Evolutionary conservation across 352 stramenopile species (phyloP).

Genomic region (Pythium grandisporangium): DNA sequence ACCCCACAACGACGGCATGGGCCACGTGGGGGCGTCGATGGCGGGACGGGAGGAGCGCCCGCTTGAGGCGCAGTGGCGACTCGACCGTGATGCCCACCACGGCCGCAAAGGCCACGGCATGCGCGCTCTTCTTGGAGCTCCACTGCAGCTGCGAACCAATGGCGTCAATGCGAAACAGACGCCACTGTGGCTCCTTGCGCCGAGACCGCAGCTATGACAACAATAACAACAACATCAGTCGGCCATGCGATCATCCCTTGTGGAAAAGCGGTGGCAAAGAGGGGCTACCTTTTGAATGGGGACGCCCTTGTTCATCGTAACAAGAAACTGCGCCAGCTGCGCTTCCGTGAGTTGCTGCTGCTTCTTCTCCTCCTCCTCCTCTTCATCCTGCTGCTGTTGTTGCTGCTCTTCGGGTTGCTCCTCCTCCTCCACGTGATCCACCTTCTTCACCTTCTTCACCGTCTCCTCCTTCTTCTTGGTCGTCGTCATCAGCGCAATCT

Average conservation of each 20-base stretch:
- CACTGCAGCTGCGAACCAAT: constrained; percentile 55
- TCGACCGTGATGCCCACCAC: constrained; percentile 28
- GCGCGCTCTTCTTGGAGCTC: constrained; percentile 39
- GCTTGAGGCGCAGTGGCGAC: constrained; percentile 29
- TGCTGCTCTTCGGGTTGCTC: too few species aligned
- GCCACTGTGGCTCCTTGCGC: constrained; percentile 37
- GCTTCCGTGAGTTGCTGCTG: constrained; percentile 31
- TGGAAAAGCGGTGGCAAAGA: too few species aligned
- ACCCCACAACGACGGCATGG: constrained; percentile 27
- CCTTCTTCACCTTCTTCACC: too few species aligned
- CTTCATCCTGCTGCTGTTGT: too few species aligned
- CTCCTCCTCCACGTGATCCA: too few species aligned
- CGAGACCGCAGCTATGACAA: constrained; percentile 19
- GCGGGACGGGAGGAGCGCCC: constrained; percentile 13
- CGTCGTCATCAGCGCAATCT: constrained; percentile 46
- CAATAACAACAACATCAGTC: not conserved
- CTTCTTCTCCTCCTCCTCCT: too few species aligned
- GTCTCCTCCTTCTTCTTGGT: too few species aligned
- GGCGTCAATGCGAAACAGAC: constrained; percentile 44
- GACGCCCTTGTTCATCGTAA: constrained; percentile 51
- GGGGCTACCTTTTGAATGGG: constrained; percentile 43
- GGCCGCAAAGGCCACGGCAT: constrained; percentile 37
- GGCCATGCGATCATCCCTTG: not conserved
- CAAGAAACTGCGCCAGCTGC: constrained; percentile 45
- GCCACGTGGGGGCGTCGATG: constrained; percentile 11